Conservation (phyloP, 805 yeast species). For the Barnettozyma sucrosica region DNA sequence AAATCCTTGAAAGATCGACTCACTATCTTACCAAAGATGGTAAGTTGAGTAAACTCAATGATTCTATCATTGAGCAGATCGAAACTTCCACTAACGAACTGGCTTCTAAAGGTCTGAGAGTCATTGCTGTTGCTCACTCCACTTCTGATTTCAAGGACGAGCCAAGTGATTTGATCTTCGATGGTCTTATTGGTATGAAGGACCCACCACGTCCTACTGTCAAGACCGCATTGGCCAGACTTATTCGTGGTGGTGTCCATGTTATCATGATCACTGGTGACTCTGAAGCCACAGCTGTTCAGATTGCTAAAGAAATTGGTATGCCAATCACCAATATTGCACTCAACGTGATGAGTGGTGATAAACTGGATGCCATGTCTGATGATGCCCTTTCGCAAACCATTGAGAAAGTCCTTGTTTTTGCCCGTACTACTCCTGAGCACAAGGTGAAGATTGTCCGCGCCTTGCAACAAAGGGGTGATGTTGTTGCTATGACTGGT, state of each 20-base stretch:
- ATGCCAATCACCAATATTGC: constrained; percentile 65
- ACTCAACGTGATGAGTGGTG: constrained; percentile 77
- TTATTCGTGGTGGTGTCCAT: constrained; percentile 90
- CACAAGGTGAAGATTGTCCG: constrained; percentile 86
- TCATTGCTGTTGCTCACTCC: constrained; percentile 70
- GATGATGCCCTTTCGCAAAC: constrained; percentile 70
- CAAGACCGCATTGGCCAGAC: constrained; percentile 60
- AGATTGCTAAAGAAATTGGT: constrained; percentile 86
- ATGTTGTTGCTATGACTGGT: constrained; percentile 98
- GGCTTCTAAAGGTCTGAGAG: constrained; percentile 83
- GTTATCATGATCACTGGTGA: constrained; percentile 99
- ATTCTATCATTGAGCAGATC: constrained; percentile 40
- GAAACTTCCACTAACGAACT: constrained; percentile 51
- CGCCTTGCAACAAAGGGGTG: constrained; percentile 86
- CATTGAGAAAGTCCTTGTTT: constrained; percentile 77
- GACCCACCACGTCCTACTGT: constrained; percentile 97
- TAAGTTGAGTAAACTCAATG: constrained; percentile 51
- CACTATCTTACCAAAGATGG: constrained; percentile 55
- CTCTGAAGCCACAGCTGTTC: constrained; percentile 77
- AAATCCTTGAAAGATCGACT: constrained; percentile 55
- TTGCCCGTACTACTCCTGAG: constrained; percentile 94
- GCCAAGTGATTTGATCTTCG: constrained; percentile 61
- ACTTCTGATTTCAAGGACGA: constrained; percentile 33
- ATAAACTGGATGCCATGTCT: constrained; percentile 65
- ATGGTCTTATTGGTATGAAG: constrained; percentile 91